Percentiles rank a stretch among this genome's conserved stretches.
These are phyloP conservation scores for Mesostigma viride DNA, from an alignment of 139 green algal genomes.

Conservation along the genomic window DNA sequence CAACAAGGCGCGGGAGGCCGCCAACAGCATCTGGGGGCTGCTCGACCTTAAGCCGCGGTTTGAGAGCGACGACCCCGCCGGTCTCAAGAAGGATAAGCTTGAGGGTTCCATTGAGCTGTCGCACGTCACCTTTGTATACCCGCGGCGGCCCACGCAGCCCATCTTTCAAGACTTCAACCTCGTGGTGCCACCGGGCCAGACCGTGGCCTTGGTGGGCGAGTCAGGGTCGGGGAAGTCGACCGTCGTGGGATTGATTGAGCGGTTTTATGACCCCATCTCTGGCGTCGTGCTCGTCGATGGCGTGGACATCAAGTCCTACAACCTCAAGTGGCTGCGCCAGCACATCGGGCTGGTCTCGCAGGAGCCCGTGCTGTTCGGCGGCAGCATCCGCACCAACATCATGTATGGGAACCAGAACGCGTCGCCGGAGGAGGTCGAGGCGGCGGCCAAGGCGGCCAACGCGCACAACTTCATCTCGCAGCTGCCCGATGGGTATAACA, in stretches of 20 bases:
- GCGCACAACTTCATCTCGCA: constrained; percentile 61
- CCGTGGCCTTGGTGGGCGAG: constrained; percentile 79
- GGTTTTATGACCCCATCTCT: constrained; percentile 60
- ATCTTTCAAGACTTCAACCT: constrained; percentile 33
- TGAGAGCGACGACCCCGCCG: not conserved
- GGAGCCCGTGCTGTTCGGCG: no score
- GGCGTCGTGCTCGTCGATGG: constrained; percentile 63
- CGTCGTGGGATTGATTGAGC: constrained; percentile 68
- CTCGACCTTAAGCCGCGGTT: constrained; percentile 11
- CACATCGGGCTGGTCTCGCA: constrained; percentile 77
- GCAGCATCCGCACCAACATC: constrained; percentile 37
- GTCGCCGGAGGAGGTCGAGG: constrained; percentile 46
- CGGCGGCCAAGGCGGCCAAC: constrained; percentile 58
- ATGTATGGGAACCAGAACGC: constrained; percentile 15
- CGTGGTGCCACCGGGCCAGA: constrained; percentile 30
- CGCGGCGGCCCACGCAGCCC: constrained; percentile 22
- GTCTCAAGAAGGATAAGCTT: not conserved
- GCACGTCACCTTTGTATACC: constrained; percentile 23
- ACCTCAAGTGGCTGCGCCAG: constrained; percentile 63
- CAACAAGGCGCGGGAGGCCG: no score
- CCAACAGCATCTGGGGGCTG: constrained; percentile 7
- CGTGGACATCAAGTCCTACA: constrained; percentile 52
- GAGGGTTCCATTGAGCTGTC: constrained; percentile 1
- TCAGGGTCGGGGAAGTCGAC: constrained; percentile 85
- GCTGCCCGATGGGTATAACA: constrained; percentile 60